Conservation (phyloP, 2,329 filamentous ascomycete genomes). For the Exophiala sideris region DNA sequence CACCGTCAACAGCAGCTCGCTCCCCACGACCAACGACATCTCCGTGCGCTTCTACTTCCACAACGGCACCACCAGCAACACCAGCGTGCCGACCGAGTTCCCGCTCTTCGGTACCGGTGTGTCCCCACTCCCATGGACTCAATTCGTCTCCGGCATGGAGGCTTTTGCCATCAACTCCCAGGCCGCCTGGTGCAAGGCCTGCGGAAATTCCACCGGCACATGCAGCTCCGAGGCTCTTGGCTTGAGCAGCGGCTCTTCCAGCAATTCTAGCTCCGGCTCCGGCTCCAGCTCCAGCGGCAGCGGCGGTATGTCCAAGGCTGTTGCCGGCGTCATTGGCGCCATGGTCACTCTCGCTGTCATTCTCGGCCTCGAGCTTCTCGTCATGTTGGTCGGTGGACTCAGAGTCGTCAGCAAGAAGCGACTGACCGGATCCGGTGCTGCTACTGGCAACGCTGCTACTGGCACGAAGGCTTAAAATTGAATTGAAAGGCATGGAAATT, state of each 20-base stretch:
- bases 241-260: conserved; percentile 29
- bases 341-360: conserved; percentile 65
- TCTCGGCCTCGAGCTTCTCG: conserved; percentile 53
- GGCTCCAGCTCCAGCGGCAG: conserved; percentile 36
- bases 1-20: conserved; percentile 33
- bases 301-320: conserved; percentile 60
- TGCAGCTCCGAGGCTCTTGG: conserved; percentile 52
- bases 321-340: conserved; percentile 78
- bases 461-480: conserved; percentile 2
- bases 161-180: conserved; percentile 66
- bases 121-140: conserved; percentile 61
- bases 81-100: conserved; percentile 48
- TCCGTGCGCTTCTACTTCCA: conserved; percentile 60
- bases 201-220: conserved; percentile 66
- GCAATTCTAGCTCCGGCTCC: conserved; percentile 30
- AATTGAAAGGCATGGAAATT: background rate
- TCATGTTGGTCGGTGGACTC: conserved; percentile 56
- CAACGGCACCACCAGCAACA: conserved; percentile 55
- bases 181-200: conserved; percentile 68
- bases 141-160: conserved; percentile 62
- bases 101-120: conserved; percentile 59
- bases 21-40: conserved; percentile 48
- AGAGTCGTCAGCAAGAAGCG: conserved; percentile 57
- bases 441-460: background rate
- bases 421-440: conserved; percentile 24